Conservation (phyloP, 1,284 basidiomycete species). For the Sporisorium iseilematis-ciliati region DNA sequence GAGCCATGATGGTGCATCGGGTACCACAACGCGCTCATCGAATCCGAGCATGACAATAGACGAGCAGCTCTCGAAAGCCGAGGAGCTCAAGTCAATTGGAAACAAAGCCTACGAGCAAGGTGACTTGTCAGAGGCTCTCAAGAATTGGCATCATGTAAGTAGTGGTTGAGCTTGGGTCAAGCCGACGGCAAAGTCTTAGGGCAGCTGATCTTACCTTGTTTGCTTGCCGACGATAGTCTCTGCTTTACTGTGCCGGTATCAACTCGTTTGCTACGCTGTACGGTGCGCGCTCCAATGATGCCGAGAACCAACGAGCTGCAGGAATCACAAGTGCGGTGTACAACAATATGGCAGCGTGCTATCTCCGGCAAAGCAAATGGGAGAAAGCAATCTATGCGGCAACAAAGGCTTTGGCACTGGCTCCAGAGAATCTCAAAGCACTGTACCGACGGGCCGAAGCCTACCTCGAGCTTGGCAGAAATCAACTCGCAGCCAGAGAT, state of each 20-base stretch:
- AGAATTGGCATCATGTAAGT: constrained; percentile 54
- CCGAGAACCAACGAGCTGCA: constrained; percentile 39
- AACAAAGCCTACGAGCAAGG: constrained; percentile 35
- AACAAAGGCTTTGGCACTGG: constrained; percentile 36
- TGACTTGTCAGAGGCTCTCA: constrained; percentile 30
- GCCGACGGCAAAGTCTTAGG: background rate
- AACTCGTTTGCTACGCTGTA: constrained; percentile 51
- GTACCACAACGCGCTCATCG: background rate
- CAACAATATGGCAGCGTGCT: constrained; percentile 55
- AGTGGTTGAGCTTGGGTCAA: background rate
- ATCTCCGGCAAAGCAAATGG: constrained; percentile 39
- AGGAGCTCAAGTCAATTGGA: constrained; percentile 38
- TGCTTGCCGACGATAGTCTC: constrained; percentile 16
- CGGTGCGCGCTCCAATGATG: constrained; percentile 38
- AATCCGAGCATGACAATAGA: constrained; percentile 26
- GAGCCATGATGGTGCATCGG: background rate
- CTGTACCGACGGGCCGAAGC: constrained; percentile 49
- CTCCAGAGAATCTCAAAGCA: constrained; percentile 49
- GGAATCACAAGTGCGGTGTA: constrained; percentile 40
- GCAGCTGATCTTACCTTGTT: background rate
- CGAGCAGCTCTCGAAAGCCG: constrained; percentile 31
- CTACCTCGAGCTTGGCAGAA: constrained; percentile 38
- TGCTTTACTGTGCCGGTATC: constrained; percentile 52
- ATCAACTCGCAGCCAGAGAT: constrained; percentile 42
- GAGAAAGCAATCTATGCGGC: constrained; percentile 44